These are phyloP conservation scores for Boletus huronensis DNA, from an alignment of 768 basidiomycete genomes.

Conservation along the genomic window DNA sequence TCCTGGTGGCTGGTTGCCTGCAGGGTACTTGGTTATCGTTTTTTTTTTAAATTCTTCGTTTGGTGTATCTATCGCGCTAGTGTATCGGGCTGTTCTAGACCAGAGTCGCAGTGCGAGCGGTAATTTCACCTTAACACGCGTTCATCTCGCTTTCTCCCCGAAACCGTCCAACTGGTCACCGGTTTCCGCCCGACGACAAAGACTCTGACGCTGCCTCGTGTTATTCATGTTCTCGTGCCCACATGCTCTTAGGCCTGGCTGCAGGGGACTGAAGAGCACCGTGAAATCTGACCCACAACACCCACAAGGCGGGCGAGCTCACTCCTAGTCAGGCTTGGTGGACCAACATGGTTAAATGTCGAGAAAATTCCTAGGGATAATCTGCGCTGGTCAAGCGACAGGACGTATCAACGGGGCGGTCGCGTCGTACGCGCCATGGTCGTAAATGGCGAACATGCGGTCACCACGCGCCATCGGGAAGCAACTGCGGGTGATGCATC, in stretches of 20 bases:
- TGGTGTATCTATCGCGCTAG: background rate
- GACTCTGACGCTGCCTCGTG: background rate
- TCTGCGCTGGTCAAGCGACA: constrained; percentile 15
- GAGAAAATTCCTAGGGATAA: background rate
- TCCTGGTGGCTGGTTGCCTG: background rate
- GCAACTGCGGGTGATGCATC: constrained; percentile 22
- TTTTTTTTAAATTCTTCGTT: background rate
- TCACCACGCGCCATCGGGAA: constrained; percentile 31
- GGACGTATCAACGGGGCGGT: constrained; percentile 11
- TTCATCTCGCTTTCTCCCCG: constrained; percentile 14
- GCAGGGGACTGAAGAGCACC: background rate
- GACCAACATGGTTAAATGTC: constrained; percentile 6
- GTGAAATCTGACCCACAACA: background rate
- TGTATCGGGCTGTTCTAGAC: constrained; percentile 12
- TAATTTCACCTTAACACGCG: background rate
- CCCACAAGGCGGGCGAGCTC: background rate
- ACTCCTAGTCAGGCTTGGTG: background rate
- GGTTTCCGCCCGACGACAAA: background rate
- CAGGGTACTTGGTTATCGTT: background rate
- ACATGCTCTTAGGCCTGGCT: background rate
- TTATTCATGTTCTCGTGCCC: background rate
- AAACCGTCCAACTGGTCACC: background rate
- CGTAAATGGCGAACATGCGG: constrained; percentile 36
- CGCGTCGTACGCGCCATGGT: constrained; percentile 22
- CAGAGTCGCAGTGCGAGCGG: constrained; percentile 5